Base-by-base conservation (phyloP, 129 eudicot genomes). In the Scalesia atractyloides region DNA sequence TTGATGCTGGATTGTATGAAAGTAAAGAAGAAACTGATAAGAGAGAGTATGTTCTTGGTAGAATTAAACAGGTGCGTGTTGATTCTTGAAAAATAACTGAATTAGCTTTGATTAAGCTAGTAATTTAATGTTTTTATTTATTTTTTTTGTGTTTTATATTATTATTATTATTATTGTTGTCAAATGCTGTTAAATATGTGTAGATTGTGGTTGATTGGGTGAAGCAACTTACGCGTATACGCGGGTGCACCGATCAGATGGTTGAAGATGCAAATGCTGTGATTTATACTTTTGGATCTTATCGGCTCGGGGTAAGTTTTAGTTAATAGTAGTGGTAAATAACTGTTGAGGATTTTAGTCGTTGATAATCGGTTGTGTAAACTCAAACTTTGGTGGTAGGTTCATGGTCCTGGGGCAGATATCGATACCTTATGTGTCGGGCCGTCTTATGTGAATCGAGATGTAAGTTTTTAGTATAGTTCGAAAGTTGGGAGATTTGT, bases 331-430 rank as follows among this genome's bases (percentile, higher is more conserved):
- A 8, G 13, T 3, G 48, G 48, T 36, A 7, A 16, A 59, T 11
- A 59, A 26, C 18, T 5, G 46, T 33, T 34, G 47, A 8, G 13
- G 67, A 13, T 62, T 1, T 68, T 15, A 16, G 5, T 53, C 1
- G 6, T 49, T 2, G 10, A 14, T 34, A 18, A 15, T 7, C 13
- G 48, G 5, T 15, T 34, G 15, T 52, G 18, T 76, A 22, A 41
- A 41, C 44, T 47, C 15, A 50, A 69, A 64, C 66, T 51, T 69
- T 79, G 70, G 62, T 68, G 64, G 33, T 68, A 95, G 99, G 99
- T 95, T 48, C 94, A 88, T 82, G 94, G 97, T 43, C 97, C 99
- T 58, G 96, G 97, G 74, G 96, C 99, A 65, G 97, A 88, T 79
- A 86, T 90, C 19, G 99, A 95, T 79, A 87, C 99, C 6, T 72